These are phyloP conservation scores for Microthyrium microscopicum DNA, from an alignment of 2,329 filamentous ascomycete species.

Conservation along the genomic window DNA sequence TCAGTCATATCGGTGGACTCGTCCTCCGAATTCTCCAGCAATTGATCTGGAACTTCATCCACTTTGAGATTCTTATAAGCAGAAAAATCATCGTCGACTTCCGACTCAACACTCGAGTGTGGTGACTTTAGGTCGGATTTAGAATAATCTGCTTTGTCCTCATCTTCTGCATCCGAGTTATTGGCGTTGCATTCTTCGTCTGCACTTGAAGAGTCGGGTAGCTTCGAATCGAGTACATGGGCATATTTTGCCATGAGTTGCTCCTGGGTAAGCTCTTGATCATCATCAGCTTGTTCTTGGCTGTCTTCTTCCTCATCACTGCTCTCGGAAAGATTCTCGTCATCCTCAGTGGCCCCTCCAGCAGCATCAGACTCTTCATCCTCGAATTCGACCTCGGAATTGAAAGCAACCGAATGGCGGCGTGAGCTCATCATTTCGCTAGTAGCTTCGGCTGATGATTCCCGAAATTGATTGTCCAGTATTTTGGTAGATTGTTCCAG, in stretches of 20 bases:
- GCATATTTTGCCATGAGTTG: constrained; percentile 6
- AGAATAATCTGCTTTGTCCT: constrained; percentile 8
- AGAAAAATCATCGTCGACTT: not conserved
- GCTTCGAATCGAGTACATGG: constrained; percentile 1
- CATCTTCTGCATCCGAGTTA: constrained; percentile 1
- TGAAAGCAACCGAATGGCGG: constrained; percentile 2
- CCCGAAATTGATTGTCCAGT: constrained; percentile 41
- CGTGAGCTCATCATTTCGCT: constrained; percentile 14
- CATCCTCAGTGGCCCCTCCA: not conserved
- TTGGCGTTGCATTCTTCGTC: not conserved
- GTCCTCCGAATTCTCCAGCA: constrained; percentile 24
- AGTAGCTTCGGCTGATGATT: constrained; percentile 4
- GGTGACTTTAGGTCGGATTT: too few relatives aligned
- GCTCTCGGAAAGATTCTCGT: constrained; percentile 8
- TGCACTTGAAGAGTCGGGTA: constrained; percentile 2
- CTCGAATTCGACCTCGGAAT: constrained; percentile 25
- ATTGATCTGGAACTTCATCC: constrained; percentile 23
- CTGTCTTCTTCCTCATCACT: constrained; percentile 8
- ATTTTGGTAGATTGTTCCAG: constrained; percentile 51
- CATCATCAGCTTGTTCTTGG: constrained; percentile 6
- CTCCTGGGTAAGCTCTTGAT: constrained; percentile 6
- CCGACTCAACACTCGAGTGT: constrained; percentile 14
- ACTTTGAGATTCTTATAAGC: constrained; percentile 17
- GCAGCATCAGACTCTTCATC: constrained; percentile 13
- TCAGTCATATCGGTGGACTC: constrained; percentile 19